Evolutionary conservation across 2,329 filamentous ascomycete genomes (phyloP).

Genomic region (Aureobasidium namibiae): DNA sequence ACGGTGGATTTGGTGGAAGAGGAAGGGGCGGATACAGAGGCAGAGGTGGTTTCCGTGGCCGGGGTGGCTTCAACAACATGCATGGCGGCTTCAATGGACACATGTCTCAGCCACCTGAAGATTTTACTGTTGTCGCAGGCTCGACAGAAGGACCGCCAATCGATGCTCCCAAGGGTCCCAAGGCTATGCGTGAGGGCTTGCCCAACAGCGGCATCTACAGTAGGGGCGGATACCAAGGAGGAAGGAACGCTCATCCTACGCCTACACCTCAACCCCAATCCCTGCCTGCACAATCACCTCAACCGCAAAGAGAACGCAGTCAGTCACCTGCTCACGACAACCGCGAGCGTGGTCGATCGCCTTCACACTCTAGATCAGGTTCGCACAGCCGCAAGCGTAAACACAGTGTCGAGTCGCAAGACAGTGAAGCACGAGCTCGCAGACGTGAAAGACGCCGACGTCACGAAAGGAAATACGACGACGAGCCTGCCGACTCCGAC

Average conservation of each 20-base stretch:
- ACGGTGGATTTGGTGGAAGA: neutral
- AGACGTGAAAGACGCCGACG: constrained; percentile 37
- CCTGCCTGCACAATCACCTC: constrained; percentile 10
- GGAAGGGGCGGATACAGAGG: constrained; percentile 27
- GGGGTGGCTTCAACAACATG: constrained; percentile 23
- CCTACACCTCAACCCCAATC: constrained; percentile 13
- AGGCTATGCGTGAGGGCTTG: constrained; percentile 84
- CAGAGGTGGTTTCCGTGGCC: constrained; percentile 37
- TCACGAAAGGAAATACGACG: constrained; percentile 34
- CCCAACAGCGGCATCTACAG: constrained; percentile 72
- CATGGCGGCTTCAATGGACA: constrained; percentile 18
- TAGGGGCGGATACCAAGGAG: constrained; percentile 32
- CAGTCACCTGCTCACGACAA: constrained; percentile 15
- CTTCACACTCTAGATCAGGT: constrained; percentile 27
- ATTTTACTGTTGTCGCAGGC: constrained; percentile 13
- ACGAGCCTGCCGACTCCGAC: constrained; percentile 28
- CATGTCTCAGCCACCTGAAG: constrained; percentile 1
- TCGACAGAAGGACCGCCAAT: constrained; percentile 23
- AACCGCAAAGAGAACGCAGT: constrained; percentile 13
- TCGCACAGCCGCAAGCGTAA: constrained; percentile 40
- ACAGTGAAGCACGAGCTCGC: constrained; percentile 34
- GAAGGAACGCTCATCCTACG: constrained; percentile 28
- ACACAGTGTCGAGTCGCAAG: constrained; percentile 31
- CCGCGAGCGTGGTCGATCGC: constrained; percentile 11
- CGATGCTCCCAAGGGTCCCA: constrained; percentile 78